Evolutionary conservation across 495 filamentous ascomycete genomes (phyloP), one percentile per base, ranked within the genome.

Genomic region (Penicillium roqueforti): DNA sequence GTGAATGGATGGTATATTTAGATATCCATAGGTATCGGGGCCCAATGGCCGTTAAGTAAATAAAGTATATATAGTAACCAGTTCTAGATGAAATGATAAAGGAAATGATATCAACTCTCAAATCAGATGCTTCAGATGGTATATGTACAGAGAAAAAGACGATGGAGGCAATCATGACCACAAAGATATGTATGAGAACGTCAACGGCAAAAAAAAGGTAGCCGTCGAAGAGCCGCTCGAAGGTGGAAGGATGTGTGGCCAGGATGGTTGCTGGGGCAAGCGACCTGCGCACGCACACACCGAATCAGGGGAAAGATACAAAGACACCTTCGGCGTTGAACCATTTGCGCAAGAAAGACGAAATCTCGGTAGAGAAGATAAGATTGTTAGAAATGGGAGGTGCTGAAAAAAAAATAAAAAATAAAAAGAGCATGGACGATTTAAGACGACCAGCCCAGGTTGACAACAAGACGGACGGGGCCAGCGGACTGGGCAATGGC

Each of bases 361-460:
- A 56, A 56, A 41, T 47, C 28, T 28, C 45, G 25, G 40, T 18
- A 50, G 26, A 41, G 39, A 20, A 42, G 46, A 42, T 25, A 46
- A 60, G 40, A 43, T 59, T 47, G 55, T 47, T n/a, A 3, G 20
- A 51, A 32, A 18, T 41, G 7, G 42, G 51, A 50, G 29, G 22
- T 48, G 26, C 37, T 13, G 19, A 25, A 39, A 29, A 45, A 44
- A 44, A 44, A 44, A 44, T n/a, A n/a, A n/a, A n/a, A n/a, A n/a
- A n/a, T n/a, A 44, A 26, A 44, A 3, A 5, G 11, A 26, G 23
- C 29, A 20, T 52, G 44, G 39, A 51, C 50, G n/a, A 44, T 54
- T 61, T 66, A 64, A 45, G 59, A 58, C 32, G 26, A 43, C 54
- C 55, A 76, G 71, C 74, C 68, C 26, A 76, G 62, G 20, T 60